Evolutionary conservation across 2,329 filamentous ascomycete species (phyloP).

Genomic region (Ophiostoma populinum): DNA sequence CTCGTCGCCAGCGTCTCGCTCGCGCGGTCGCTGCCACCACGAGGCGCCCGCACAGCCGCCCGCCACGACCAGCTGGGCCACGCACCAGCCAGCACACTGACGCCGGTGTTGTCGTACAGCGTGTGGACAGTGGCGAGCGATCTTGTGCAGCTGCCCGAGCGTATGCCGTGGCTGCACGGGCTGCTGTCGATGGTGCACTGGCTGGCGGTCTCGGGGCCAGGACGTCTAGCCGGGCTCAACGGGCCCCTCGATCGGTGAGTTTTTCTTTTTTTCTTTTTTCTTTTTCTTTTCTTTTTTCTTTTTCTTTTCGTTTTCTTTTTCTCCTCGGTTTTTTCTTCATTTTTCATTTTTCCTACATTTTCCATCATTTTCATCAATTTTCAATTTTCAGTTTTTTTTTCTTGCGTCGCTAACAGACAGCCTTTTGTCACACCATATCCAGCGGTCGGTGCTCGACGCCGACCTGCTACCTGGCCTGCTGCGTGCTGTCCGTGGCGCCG

Average conservation of each 20-base stretch:
- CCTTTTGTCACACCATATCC: slow-evolving; percentile 40
- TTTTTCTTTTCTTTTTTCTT: background rate
- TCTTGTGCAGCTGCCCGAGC: slow-evolving; percentile 53
- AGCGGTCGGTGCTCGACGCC: slow-evolving; percentile 41
- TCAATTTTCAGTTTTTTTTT: background rate
- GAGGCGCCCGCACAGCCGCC: slow-evolving; percentile 21
- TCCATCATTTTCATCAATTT: background rate
- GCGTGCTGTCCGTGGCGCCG: slow-evolving; percentile 52
- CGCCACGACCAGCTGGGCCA: too few relatives aligned
- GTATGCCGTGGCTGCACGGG: slow-evolving; percentile 85
- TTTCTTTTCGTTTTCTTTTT: background rate
- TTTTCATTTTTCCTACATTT: background rate
- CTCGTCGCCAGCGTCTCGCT: slow-evolving; percentile 46
- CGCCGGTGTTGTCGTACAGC: slow-evolving; percentile 60
- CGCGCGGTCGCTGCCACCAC: slow-evolving; percentile 47
- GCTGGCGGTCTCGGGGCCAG: slow-evolving; percentile 54
- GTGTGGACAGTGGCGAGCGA: slow-evolving; percentile 58
- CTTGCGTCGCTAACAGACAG: slow-evolving; percentile 21
- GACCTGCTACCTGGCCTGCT: slow-evolving; percentile 49
- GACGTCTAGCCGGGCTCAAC: slow-evolving; percentile 55
- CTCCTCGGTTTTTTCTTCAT: background rate
- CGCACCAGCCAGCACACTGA: too few relatives aligned
- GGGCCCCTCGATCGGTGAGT: slow-evolving; percentile 82
- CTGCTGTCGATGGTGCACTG: slow-evolving; percentile 60
- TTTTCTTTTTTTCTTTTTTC: slow-evolving; percentile 1